Evolutionary conservation across 495 filamentous ascomycete genomes (phyloP), one percentile per base, ranked within the genome.

Genomic region (Chlorociboria aeruginascens): DNA sequence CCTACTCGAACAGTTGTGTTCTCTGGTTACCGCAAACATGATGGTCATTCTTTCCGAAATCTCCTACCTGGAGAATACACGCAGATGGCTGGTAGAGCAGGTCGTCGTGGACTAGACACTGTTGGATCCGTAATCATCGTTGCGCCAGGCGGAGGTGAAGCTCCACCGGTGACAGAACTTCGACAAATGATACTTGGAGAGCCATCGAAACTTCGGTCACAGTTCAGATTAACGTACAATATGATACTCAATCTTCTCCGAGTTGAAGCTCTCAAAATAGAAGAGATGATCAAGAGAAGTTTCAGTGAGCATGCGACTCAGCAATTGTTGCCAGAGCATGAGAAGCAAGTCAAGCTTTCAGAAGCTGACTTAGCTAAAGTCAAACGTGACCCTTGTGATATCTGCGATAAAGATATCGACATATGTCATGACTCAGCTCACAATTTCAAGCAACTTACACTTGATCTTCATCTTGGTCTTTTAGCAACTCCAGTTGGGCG

Each of bases 241-340:
- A 98, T 98, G 92, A 98, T 98, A 35, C 71, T 98, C 38, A 98
- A 97, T 56, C 75, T 98, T 7, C 70, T 98, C 16, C 82, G 92
- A 14, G 92, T 98, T 13, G 92, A 98, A 66, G 93, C 92, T 7
- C 66, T 98, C 46, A 97, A 95, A 67, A 97, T 98, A 54, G 92
- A 98, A 64, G 92, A 98, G 65, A 98, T 98, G 92, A 98, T 98
- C 68, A 98, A 98, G 72, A 79, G 92, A 53, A 95, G 87, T 62
- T 98, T 98, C 73, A 94, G 88, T 48, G 92, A 98, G 65, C 92
- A 98, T 66, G 89, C 89, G n/a, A 96, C 93, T 0, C 93, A 97
- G 58, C 90, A 93, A 50, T 69, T 97, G 31, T 69, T 97, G 9
- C 92, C 92, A 0, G 87, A 95, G 63, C 89, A 96, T 53, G 90